Evolutionary conservation across 306 rosid genomes (phyloP).

Genomic region (Prunus mira): DNA sequence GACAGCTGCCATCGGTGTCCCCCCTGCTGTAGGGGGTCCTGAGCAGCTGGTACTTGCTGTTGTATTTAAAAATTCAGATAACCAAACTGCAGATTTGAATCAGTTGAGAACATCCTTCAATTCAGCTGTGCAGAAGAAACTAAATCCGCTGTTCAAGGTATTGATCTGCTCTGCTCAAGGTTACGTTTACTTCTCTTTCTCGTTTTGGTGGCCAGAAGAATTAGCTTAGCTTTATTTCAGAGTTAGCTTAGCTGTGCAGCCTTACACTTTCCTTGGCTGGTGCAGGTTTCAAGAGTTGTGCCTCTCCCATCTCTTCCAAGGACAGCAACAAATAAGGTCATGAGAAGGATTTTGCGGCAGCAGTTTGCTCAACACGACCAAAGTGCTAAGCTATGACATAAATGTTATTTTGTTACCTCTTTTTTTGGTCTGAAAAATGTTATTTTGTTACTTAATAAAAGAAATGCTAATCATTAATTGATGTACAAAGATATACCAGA

Average conservation of each 20-base stretch:
- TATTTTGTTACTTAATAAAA: too few relatives aligned
- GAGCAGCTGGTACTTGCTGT: slow-evolving; percentile 74
- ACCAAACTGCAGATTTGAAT: slow-evolving; percentile 36
- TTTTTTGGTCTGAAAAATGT: too few relatives aligned
- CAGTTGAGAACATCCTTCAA: slow-evolving; percentile 58
- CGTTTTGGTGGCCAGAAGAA: too few relatives aligned
- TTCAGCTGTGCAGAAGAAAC: slow-evolving; percentile 82
- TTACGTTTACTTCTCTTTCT: neutral
- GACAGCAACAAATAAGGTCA: slow-evolving; percentile 89
- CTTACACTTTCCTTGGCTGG: slow-evolving; percentile 8
- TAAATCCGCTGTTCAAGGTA: slow-evolving; percentile 91
- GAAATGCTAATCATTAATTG: neutral
- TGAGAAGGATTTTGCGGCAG: slow-evolving; percentile 86
- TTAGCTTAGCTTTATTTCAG: neutral
- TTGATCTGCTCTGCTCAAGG: slow-evolving; percentile 12
- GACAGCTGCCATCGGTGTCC: slow-evolving; percentile 95
- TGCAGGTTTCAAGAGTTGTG: slow-evolving; percentile 70
- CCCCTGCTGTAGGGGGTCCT: slow-evolving; percentile 83
- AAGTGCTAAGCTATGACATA: slow-evolving; percentile 51
- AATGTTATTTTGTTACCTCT: neutral
- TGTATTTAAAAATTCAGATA: slow-evolving; percentile 52
- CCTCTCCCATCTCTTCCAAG: slow-evolving; percentile 70
- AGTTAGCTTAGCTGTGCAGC: neutral
- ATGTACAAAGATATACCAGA: neutral
- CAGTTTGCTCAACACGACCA: slow-evolving; percentile 47